A percentile compares a stretch with the other conserved stretches of the same genome.
phyloP scores from a whole-genome alignment of 129 eudicot genomes.

The Silybum marianum region DNA sequence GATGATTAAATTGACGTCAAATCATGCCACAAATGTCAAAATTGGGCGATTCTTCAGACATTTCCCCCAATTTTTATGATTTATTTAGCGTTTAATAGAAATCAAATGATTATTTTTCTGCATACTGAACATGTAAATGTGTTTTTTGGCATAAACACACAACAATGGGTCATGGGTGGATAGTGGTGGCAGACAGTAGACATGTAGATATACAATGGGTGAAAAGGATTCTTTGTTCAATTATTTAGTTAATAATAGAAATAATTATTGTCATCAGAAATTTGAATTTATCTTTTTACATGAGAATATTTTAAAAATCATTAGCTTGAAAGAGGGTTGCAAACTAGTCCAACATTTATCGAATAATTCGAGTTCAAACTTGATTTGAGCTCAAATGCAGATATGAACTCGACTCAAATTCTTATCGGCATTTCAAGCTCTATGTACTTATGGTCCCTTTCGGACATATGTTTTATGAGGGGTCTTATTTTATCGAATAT shows the following conservation, averaged over 20 bases:
- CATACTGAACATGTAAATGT: conserved; percentile 11
- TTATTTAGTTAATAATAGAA: conserved; percentile 20
- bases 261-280: neutral
- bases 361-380: neutral
- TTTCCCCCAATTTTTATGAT: conserved; percentile 2
- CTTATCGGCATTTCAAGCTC: neutral
- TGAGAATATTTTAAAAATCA: neutral
- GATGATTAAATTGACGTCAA: conserved; percentile 16
- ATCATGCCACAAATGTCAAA: conserved; percentile 23
- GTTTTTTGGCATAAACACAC: conserved; percentile 13
- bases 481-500: neutral
- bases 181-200: conserved; percentile 34
- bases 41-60: conserved; percentile 9
- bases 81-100: neutral
- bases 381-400: neutral
- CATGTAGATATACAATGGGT: conserved; percentile 17
- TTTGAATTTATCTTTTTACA: neutral
- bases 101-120: neutral
- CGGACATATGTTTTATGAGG: neutral
- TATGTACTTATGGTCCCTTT: neutral
- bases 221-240: conserved; percentile 14
- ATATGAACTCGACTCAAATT: neutral
- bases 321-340: neutral
- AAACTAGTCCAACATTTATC: neutral
- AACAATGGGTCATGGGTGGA: conserved; percentile 28